A percentile compares a stretch with the other conserved stretches of the same genome.
Conservation (phyloP, 1,284 basidiomycete genomes). For the Ceratobasidium sp. region DNA sequence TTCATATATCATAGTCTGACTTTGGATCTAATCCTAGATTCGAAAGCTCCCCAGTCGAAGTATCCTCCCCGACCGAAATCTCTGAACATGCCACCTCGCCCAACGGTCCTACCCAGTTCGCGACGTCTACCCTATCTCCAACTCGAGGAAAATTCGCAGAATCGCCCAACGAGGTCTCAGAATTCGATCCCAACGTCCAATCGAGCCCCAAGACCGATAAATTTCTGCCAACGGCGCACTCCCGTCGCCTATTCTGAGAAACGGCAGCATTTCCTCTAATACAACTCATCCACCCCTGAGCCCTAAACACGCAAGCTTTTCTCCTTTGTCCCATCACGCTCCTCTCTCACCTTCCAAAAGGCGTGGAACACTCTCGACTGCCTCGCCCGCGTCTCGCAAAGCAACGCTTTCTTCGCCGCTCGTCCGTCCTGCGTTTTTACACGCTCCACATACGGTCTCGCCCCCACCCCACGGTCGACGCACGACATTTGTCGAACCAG, state of each 20-base stretch:
- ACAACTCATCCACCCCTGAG: neutral
- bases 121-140: neutral
- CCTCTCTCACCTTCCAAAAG: neutral
- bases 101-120: constrained; percentile 5
- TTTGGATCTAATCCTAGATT: neutral
- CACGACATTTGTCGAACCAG: constrained; percentile 26
- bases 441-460: neutral
- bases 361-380: neutral
- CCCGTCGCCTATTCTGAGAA: neutral
- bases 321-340: neutral
- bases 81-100: constrained; percentile 1
- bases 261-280: neutral
- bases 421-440: constrained; percentile 13
- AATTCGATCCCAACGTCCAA: neutral
- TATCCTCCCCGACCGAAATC: neutral
- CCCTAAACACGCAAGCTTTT: neutral
- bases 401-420: neutral
- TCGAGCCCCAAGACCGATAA: neutral
- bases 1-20: too few species aligned
- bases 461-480: neutral
- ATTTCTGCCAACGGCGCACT: neutral
- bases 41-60: neutral
- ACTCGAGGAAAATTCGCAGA: neutral
- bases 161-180: constrained; percentile 13
- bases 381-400: neutral